Evolutionary conservation across 2,329 filamentous ascomycete genomes (phyloP), one percentile per base, ranked within the genome.

Genomic region (Aspergillus sp.): DNA sequence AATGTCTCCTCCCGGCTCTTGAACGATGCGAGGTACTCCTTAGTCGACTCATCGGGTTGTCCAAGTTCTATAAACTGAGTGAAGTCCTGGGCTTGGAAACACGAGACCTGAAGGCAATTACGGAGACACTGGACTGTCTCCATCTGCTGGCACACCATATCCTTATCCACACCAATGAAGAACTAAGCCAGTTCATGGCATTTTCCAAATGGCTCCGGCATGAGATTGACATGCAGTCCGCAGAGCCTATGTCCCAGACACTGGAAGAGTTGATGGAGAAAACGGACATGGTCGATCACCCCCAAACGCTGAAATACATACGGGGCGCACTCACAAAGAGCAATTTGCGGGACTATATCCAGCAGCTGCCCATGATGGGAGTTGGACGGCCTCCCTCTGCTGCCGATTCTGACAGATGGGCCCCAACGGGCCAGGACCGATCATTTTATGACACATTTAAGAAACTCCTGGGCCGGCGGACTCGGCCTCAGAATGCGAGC

Each of bases 191-290:
- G 30, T 96, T 93, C 48, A 57, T 66, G 2, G 71, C 75, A 4
- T 96, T 95, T 52, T 88, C 84, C 1, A 69, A 71, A 33, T 96
- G 89, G 89, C 66, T 96, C 31, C 77, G 80, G 20, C 74, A 86
- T 48, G 79, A 88, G 49, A 89, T 94, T 37, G 84, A 93, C 42
- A 74, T 80, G 10, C 73, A 89, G 28, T 75, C 75, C 4, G 76
- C 80, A 52, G 62, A 82, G 45, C 65, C 77, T 0, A 67, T 69
- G 11, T 70, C 68, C 1, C 64, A 71, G 29, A 67, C 67, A 12
- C 63, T 69, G 5, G 78, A 86, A 14, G 89, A 95, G 42, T 68
- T 82, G 27, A 72, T 78, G 15, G 86, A 89, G 39, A 82, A 82
- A 43, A 83, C 91, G 45, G 77, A 81, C 1, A 74, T 75, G 0